phyloP scores from a whole-genome alignment of 148 eudicot species.

The Arctostaphylos glauca region DNA sequence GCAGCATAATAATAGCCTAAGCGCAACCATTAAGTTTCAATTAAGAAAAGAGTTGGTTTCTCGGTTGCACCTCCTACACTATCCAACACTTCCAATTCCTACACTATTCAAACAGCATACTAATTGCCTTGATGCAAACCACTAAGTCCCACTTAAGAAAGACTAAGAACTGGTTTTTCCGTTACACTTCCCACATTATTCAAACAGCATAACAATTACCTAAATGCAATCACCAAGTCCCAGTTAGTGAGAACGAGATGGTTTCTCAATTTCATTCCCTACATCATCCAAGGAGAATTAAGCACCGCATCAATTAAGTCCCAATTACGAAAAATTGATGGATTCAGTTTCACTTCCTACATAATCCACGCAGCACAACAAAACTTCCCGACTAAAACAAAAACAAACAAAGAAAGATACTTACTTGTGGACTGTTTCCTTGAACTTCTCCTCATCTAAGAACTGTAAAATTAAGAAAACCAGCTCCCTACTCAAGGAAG shows the following conservation, averaged over 20 bases:
- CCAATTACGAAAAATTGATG: not conserved
- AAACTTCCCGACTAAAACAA: not conserved
- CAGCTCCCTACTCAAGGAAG: constrained; percentile 58
- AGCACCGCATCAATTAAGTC: not conserved
- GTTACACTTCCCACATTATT: not conserved
- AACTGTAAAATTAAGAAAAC: constrained; percentile 61
- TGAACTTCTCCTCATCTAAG: constrained; percentile 64
- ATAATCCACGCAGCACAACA: not conserved
- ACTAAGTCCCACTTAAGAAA: not conserved
- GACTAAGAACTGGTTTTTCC: not conserved
- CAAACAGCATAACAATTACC: not conserved
- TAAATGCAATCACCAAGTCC: not conserved
- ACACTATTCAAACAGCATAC: not conserved
- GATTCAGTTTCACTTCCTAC: not conserved
- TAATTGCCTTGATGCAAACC: not conserved
- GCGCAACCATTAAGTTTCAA: not conserved
- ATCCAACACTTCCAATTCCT: not conserved
- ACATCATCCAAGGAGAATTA: not conserved
- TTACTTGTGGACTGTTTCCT: constrained; percentile 62
- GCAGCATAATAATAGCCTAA: not conserved
- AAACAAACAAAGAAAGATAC: constrained; percentile 19
- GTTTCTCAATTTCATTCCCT: not conserved
- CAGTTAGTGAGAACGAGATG: not conserved
- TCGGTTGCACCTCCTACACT: not conserved
- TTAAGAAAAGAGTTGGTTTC: not conserved